Conservation (phyloP, 2,329 filamentous ascomycete species). For the Fusarium sambucinum region DNA sequence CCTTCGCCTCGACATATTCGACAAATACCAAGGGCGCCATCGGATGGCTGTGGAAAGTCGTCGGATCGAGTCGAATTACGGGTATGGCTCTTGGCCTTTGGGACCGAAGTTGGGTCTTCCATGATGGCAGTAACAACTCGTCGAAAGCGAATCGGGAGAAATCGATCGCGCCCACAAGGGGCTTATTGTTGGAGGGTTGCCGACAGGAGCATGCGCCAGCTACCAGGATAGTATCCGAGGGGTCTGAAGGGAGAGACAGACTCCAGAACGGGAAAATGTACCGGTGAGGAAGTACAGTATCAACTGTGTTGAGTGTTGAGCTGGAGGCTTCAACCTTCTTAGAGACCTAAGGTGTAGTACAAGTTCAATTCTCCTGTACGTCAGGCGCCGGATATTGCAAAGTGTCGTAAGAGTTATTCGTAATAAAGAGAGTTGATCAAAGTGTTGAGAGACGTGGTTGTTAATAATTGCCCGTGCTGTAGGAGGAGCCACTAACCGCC, state of each 20-base stretch:
- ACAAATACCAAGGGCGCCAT: slow-evolving; percentile 78
- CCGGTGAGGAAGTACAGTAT: slow-evolving; percentile 3
- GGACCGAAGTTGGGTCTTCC: slow-evolving; percentile 44
- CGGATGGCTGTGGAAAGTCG: slow-evolving; percentile 48
- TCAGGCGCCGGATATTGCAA: not conserved
- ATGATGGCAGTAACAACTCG: slow-evolving; percentile 33
- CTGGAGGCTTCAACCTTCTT: not conserved
- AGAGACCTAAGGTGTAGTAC: not conserved
- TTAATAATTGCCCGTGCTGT: slow-evolving; percentile 35
- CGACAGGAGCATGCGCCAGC: slow-evolving; percentile 41
- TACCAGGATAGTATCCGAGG: slow-evolving; percentile 22
- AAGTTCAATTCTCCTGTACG: not conserved
- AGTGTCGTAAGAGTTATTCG: slow-evolving; percentile 14
- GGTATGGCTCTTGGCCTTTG: slow-evolving; percentile 44
- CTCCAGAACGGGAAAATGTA: slow-evolving; percentile 3
- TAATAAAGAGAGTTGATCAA: slow-evolving; percentile 4
- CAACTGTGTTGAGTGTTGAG: not conserved
- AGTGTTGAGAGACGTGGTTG: slow-evolving; percentile 48
- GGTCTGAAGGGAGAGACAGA: slow-evolving; percentile 18
- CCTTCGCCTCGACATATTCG: slow-evolving; percentile 95
- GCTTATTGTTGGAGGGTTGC: slow-evolving; percentile 41
- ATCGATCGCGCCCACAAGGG: slow-evolving; percentile 48
- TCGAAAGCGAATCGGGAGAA: slow-evolving; percentile 37
- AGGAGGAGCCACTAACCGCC: slow-evolving; percentile 41
- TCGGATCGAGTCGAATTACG: slow-evolving; percentile 46